Base-by-base conservation (phyloP, 75 land plant genomes). In the Isoetes taiwanensis region DNA sequence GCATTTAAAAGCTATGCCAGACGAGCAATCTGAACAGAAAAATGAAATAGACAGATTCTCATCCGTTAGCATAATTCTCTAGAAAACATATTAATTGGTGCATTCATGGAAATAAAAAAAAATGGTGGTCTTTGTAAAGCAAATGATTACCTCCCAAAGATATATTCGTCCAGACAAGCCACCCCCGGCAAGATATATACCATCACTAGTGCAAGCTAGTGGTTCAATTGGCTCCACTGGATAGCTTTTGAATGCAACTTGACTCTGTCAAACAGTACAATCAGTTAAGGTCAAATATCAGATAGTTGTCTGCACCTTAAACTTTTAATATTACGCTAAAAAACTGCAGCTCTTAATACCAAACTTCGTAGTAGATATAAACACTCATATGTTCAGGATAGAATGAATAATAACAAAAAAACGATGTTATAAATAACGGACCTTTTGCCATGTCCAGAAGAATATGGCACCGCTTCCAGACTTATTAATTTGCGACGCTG, bases 181-280 rank as follows among this genome's bases (percentile, higher is more conserved):
- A 21, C 91, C 96, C 12, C 96, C 91, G 20, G 70, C 65, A 24
- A 85, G 56, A 50, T 75, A 85, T 5, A 79, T 73, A n/a, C 96
- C 96, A 56, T 82, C 77, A 38, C 43, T 58, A 33, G 84, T 80
- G 32, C 81, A 72, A 14, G 79, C 77, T 0, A 90, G 66, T n/a
- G 96, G 81, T 33, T 65, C 82, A 19, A 90, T 80, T 0, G 73
- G 77, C 59, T 90, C 91, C 11, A 76, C 82, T 4, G 91, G 96
- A 56, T 76, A 90, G 60, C 91, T 85, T 68, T 71, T 82, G 31
- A 82, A 73, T 57, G 78, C 86, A 2, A 65, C 73, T 58, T 77
- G 86, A 34, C 85, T 75, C 96, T 85, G 57, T 42, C 42, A 24
- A 32, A 38, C 19, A 43, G 10, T 1, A 54, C 2, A 11, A 17